Evolutionary conservation across 164 flowering plant genomes (phyloP), one percentile per base, ranked within the genome.

Genomic region (Macadamia integrifolia): DNA sequence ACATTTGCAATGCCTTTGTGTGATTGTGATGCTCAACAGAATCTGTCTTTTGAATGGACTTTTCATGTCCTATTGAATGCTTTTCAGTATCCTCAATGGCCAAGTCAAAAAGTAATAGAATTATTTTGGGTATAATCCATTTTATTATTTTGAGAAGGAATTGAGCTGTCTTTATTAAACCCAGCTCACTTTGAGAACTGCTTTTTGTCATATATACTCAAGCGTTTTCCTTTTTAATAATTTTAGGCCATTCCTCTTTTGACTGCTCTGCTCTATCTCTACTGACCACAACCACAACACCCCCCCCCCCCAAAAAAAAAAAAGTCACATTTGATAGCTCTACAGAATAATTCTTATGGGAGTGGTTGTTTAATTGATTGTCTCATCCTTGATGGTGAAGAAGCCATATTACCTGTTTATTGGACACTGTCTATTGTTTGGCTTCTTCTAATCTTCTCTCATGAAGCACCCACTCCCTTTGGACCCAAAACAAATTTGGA

Each of bases 21-120:
- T 62, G 66, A 62, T 64, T 32, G 71, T 64, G 78, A 71, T 69
- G 70, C 70, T 70, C 64, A 70, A 40, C 64, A 62, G 69, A 65
- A 17, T 74, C 50, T 69, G 35, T 56, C 60, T 61, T 61, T 55
- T 60, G 55, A 68, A n/a, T 67, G 66, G 50, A 46, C 35, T 58
- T 71, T 59, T 63, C 48, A 56, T 65, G 65, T 49, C 28, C 32
- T 64, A 44, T 60, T 60, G 48, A 30, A 52, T 68, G 53, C 72
- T 61, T 74, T 65, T 60, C 8, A 66, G 42, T 42, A 42, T 63
- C 46, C 56, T 70, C 17, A 50, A 58, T 50, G 32, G 58, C n/a
- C 14, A 61, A 75, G 66, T 68, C 62, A 71, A 71, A 71, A 71
- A 75, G 49, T 57, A 50, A 55, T 60, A 1, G 17, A 48, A 55